These are phyloP conservation scores for Xylaria sp. DNA, from an alignment of 2,329 filamentous ascomycete species.

Conservation along the genomic window DNA sequence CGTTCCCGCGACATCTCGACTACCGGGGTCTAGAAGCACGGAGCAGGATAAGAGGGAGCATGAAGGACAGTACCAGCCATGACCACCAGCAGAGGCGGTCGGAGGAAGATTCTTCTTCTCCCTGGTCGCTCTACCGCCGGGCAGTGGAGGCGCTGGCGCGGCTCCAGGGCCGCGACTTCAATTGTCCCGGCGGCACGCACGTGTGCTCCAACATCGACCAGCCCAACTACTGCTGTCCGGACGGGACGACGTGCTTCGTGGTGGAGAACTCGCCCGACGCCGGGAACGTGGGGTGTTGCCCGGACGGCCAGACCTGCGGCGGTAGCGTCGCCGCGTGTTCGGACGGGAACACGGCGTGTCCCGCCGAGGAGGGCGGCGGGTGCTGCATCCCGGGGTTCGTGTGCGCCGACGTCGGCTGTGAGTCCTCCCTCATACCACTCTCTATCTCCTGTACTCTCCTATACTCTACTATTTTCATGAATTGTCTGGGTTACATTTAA, in stretches of 20 bases:
- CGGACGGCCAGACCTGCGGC: constrained; percentile 69
- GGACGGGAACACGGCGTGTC: constrained; percentile 71
- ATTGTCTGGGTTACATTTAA: not conserved
- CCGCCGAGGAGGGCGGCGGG: constrained; percentile 73
- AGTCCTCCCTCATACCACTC: constrained; percentile 44
- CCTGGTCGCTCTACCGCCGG: constrained; percentile 53
- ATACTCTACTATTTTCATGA: not conserved
- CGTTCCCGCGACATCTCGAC: constrained; percentile 61
- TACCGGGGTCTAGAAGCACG: constrained; percentile 16
- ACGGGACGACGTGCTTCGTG: constrained; percentile 71
- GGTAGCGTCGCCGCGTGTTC: constrained; percentile 71
- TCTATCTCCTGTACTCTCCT: constrained; percentile 7
- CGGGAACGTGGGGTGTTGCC: constrained; percentile 80
- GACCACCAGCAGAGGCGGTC: constrained; percentile 22
- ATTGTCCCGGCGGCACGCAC: constrained; percentile 73
- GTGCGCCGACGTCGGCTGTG: constrained; percentile 77
- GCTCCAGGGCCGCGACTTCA: constrained; percentile 67
- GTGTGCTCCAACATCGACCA: constrained; percentile 72
- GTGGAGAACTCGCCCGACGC: constrained; percentile 68
- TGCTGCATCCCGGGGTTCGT: constrained; percentile 79
- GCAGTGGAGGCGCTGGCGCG: constrained; percentile 59
- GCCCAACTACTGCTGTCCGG: constrained; percentile 77
- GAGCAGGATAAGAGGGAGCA: not conserved
- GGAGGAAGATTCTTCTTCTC: constrained; percentile 31
- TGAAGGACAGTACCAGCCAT: constrained; percentile 18